Conservation (phyloP, 352 stramenopile species). For the Phytophthora crassamura region DNA sequence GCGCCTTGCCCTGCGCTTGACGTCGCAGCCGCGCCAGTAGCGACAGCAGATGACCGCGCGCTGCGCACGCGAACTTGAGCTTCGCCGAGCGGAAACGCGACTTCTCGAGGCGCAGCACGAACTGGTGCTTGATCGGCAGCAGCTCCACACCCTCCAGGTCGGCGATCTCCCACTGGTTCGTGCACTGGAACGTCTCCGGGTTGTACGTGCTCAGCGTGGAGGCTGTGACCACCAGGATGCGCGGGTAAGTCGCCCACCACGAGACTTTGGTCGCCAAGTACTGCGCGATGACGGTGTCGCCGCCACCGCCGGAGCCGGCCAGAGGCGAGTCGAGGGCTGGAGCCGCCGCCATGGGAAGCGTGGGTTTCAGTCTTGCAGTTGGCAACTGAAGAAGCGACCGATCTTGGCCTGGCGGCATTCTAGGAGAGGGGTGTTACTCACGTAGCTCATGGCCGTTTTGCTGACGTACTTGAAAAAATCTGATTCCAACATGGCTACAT, state of each 20-base stretch:
- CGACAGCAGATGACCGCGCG: slow-evolving; percentile 61
- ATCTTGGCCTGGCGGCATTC: neutral
- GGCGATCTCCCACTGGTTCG: slow-evolving; percentile 70
- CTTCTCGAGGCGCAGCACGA: slow-evolving; percentile 68
- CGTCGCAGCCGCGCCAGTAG: slow-evolving; percentile 55
- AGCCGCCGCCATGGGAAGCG: slow-evolving; percentile 31
- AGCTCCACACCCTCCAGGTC: slow-evolving; percentile 68
- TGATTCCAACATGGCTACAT: slow-evolving; percentile 7
- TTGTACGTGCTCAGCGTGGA: slow-evolving; percentile 70
- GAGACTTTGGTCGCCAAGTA: slow-evolving; percentile 74
- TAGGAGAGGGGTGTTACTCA: neutral
- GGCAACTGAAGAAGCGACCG: slow-evolving; percentile 21
- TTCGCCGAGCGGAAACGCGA: slow-evolving; percentile 62
- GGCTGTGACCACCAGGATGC: slow-evolving; percentile 61
- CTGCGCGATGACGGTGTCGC: slow-evolving; percentile 60
- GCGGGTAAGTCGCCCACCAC: slow-evolving; percentile 70
- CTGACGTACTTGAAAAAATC: slow-evolving; percentile 23
- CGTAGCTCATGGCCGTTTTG: slow-evolving; percentile 2
- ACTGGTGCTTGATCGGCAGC: slow-evolving; percentile 49
- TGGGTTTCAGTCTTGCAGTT: slow-evolving; percentile 3
- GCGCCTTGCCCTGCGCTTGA: slow-evolving; percentile 47
- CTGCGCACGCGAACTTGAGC: slow-evolving; percentile 64
- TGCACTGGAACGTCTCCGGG: slow-evolving; percentile 72
- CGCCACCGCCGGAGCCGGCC: slow-evolving; percentile 14
- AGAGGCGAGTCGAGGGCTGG: slow-evolving; percentile 8